These are phyloP conservation scores for Capronia epimyces DNA, from an alignment of 2,329 filamentous ascomycete genomes.

Conservation along the genomic window DNA sequence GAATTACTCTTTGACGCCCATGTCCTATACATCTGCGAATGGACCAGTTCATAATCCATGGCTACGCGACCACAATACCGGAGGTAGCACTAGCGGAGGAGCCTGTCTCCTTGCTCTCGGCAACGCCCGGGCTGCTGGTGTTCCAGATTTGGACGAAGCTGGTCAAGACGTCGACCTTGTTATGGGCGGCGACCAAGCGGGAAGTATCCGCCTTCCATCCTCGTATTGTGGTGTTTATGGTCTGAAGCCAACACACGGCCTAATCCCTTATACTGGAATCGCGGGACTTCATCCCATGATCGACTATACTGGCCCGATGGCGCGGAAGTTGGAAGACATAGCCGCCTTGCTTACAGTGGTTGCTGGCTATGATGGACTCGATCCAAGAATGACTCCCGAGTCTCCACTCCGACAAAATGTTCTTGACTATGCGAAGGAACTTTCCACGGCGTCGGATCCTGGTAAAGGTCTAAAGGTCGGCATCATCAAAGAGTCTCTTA, in stretches of 20 bases:
- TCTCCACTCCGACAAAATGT: conserved; percentile 36
- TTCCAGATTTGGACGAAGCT: conserved; percentile 22
- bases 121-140: conserved; percentile 16
- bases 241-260: conserved; percentile 46
- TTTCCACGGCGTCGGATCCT: conserved; percentile 28
- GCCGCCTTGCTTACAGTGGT: conserved; percentile 43
- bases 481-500: conserved; percentile 44
- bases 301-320: conserved; percentile 47
- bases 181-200: conserved; percentile 40
- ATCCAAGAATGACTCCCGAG: conserved; percentile 40
- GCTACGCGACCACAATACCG: conserved; percentile 33
- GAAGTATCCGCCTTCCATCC: conserved; percentile 38
- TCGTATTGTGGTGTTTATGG: conserved; percentile 42
- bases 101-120: conserved; percentile 33
- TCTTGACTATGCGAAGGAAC: conserved; percentile 32
- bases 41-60: conserved; percentile 38
- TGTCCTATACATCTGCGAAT: conserved; percentile 36
- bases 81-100: conserved; percentile 38
- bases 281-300: conserved; percentile 38
- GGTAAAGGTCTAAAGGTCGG: conserved; percentile 43
- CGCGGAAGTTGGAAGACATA: conserved; percentile 40
- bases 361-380: conserved; percentile 48
- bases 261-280: conserved; percentile 49
- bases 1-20: conserved; percentile 36
- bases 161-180: conserved; percentile 35